Evolutionary conservation across 805 yeast species (phyloP), one percentile per base, ranked within the genome.

Genomic region (Candida vaughaniae): DNA sequence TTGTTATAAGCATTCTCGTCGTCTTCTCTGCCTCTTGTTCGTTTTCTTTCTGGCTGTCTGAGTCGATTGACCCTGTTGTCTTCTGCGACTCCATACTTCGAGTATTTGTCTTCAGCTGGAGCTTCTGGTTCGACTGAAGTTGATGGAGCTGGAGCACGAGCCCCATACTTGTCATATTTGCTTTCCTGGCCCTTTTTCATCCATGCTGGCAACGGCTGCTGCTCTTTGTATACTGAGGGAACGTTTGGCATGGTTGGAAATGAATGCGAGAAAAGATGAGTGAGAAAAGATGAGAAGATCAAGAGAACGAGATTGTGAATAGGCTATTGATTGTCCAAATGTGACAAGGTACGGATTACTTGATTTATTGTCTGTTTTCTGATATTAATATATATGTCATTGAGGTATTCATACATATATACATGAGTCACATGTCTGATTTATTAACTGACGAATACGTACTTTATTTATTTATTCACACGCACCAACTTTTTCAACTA

Each of bases 141-240:
- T 5, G 38, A 17, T 16, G 7, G 8, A 18, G 17, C 19, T 2
- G 33, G 23, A 11, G 39, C 22, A 30, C 55, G 42, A n/a, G 51
- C 7, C 1, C 71, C 72, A 43, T 67, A 67, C 43, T 64, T 63
- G 37, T 62, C 72, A 47, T 68, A 68, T 43, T 66, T 68, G 29
- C 50, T 55, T 9, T 29, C 27, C 34, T 28, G 33, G 14, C 47
- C 49, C 15, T 47, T 48, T 39, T 58, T 61, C 56, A 66, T 51
- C 73, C 73, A 68, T 3, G 67, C 69, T 2, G 73, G 73, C 3
- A 51, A 42, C 3, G 54, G 55, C 32, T 47, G 48, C 10, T 44
- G 43, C 22, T 51, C 51, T 16, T 22, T 31, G 22, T 32, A 37
- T 8, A 49, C 58, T 7, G 50, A 37, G 10, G 33, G 39, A 12